Evolutionary conservation across 2,329 filamentous ascomycete genomes (phyloP), one percentile per base, ranked within the genome.

Genomic region (Aureobasidium musti): DNA sequence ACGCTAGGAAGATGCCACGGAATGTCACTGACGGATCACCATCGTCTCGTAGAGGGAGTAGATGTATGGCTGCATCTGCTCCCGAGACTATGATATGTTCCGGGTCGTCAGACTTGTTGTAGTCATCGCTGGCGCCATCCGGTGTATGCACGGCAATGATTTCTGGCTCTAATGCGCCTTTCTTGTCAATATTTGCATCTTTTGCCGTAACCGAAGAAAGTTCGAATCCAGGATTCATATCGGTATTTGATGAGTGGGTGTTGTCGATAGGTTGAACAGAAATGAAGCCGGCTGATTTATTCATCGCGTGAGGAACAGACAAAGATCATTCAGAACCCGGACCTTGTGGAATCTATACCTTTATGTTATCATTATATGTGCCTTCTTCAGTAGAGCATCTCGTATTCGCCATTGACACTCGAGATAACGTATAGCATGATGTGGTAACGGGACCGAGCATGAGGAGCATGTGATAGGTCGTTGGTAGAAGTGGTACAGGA

Each of bases 21-120:
- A 86, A 83, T 0, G 83, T 86, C 69, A 87, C 70, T 2, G 82
- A 76, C 0, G 74, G 73, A 33, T 86, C 82, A n/a, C 74, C 72
- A 65, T 87, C 84, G 69, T 87, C 84, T 5, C 84, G 49, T 63
- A 85, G 67, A 0, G 84, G 77, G 3, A 86, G 72, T 26, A 86
- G 71, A 63, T 85, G 77, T 0, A 68, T 65, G 5, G 84, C 78
- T 0, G 82, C 84, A 71, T 86, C 84, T 8, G 78, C 74, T 61
- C 83, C 84, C 0, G 82, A 84, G 68, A 82, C 66, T 64, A 86
- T 85, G 69, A 85, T 79, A 17, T 65, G 50, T 17, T 65, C 63
- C 6, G 49, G 49, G 17, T 47, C 26, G 10, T 54, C 63, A 26
- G 45, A 17, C n/a, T 63, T 33, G 17, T 61, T 21, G 39, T 28